phyloP scores from a whole-genome alignment of 148 eudicot genomes.

The Silene uniflora region DNA sequence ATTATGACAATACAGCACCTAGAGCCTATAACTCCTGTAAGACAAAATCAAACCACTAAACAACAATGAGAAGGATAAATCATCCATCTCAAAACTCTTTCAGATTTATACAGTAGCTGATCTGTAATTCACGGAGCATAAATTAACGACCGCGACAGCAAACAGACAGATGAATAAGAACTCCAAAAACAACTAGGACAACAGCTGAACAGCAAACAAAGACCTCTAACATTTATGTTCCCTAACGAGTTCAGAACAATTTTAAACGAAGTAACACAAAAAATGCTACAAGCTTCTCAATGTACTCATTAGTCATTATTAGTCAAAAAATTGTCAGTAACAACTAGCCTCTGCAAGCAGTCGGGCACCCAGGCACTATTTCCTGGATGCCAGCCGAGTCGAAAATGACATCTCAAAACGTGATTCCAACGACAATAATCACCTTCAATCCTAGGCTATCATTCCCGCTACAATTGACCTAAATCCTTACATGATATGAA shows the following conservation, averaged over 20 bases:
- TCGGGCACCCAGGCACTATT: not conserved
- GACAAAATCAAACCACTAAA: not conserved
- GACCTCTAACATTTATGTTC: not conserved
- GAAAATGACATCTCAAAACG: not conserved
- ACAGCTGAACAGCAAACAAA: not conserved
- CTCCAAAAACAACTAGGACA: not conserved
- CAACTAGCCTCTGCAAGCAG: not conserved
- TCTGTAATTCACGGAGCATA: not conserved
- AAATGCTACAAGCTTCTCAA: not conserved
- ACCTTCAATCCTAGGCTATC: not conserved
- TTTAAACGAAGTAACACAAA: too few relatives aligned
- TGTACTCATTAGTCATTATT: not conserved
- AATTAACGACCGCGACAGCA: not conserved
- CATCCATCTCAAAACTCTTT: not conserved
- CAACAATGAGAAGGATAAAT: not conserved
- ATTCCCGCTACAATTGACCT: not conserved
- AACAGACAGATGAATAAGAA: not conserved
- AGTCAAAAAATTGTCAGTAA: not conserved
- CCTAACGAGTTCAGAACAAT: too few relatives aligned
- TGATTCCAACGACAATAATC: too few relatives aligned
- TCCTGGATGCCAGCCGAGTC: not conserved
- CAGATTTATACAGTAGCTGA: not conserved
- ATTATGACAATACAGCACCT: not conserved
- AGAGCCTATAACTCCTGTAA: not conserved
- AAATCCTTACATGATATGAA: not conserved